These are phyloP conservation scores for Kwoniella pini DNA, from an alignment of 768 basidiomycete species.

Conservation along the genomic window DNA sequence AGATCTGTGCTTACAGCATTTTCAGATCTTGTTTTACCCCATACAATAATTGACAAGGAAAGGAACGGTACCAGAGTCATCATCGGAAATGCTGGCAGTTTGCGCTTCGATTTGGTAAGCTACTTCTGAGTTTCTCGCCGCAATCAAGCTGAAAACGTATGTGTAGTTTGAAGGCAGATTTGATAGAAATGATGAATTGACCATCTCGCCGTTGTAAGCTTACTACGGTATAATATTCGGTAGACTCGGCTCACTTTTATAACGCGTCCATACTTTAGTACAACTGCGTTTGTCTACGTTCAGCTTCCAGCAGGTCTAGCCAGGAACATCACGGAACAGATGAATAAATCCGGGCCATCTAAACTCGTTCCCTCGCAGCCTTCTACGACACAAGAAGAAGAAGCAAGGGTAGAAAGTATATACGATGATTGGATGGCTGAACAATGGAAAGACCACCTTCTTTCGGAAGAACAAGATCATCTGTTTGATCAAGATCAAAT, in stretches of 20 bases:
- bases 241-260: too few relatives aligned
- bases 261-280: conserved; percentile 9
- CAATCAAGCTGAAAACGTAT: conserved; percentile 8
- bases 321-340: conserved; percentile 29
- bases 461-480: neutral
- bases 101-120: conserved; percentile 55
- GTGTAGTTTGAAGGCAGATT: conserved; percentile 62
- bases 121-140: neutral
- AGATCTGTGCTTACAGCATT: conserved; percentile 49
- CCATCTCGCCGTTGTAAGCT: conserved; percentile 65
- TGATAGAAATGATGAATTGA: conserved; percentile 77
- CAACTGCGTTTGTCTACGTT: conserved; percentile 35
- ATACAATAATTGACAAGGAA: conserved; percentile 58
- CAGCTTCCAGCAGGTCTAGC: conserved; percentile 37
- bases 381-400: conserved; percentile 18
- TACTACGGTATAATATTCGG: conserved; percentile 11
- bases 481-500: conserved; percentile 14
- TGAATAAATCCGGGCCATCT: conserved; percentile 44
- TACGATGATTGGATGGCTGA: conserved; percentile 25
- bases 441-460: conserved; percentile 33
- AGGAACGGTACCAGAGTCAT: conserved; percentile 35
- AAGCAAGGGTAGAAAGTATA: conserved; percentile 19
- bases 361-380: conserved; percentile 24
- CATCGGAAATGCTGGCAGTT: conserved; percentile 52
- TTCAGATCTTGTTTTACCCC: conserved; percentile 59